Evolutionary conservation across 495 filamentous ascomycete species (phyloP).

Genomic region (Paragyromitra xinjiangensis): DNA sequence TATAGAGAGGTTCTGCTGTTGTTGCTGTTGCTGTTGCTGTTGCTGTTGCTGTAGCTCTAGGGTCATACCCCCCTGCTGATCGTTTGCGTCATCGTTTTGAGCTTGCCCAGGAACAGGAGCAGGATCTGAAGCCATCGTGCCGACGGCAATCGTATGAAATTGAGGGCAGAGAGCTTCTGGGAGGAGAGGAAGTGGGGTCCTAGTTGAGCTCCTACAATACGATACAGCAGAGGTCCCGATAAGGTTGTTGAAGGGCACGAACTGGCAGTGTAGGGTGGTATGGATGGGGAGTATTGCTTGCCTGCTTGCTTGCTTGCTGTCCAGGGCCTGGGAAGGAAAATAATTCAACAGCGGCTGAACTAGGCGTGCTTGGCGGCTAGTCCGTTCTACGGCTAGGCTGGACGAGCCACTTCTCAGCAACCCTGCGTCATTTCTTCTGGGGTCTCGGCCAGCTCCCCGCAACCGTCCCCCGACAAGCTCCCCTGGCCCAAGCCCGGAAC

Average conservation of each 20-base stretch:
- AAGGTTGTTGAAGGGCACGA: constrained; percentile 17
- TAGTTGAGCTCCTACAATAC: not conserved
- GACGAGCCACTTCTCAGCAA: not conserved
- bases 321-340: not conserved
- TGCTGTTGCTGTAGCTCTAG: constrained; percentile 10
- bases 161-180: not conserved
- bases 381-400: not conserved
- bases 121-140: constrained; percentile 14
- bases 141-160: not conserved
- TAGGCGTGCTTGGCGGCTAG: constrained; percentile 6
- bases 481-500: constrained; percentile 27
- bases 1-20: constrained; percentile 1
- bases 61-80: not conserved
- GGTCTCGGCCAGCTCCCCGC: constrained; percentile 33
- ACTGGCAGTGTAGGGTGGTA: not conserved
- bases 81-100: constrained; percentile 8
- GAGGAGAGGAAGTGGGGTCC: not conserved
- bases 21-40: constrained; percentile 2
- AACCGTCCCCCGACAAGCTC: constrained; percentile 30
- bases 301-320: not conserved
- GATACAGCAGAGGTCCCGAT: constrained; percentile 26
- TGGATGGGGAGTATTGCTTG: not conserved
- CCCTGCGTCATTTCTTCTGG: constrained; percentile 5
- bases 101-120: not conserved
- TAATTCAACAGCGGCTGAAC: constrained; percentile 12